Conservation (phyloP, 805 yeast species). For the Starmera dryadoides region DNA sequence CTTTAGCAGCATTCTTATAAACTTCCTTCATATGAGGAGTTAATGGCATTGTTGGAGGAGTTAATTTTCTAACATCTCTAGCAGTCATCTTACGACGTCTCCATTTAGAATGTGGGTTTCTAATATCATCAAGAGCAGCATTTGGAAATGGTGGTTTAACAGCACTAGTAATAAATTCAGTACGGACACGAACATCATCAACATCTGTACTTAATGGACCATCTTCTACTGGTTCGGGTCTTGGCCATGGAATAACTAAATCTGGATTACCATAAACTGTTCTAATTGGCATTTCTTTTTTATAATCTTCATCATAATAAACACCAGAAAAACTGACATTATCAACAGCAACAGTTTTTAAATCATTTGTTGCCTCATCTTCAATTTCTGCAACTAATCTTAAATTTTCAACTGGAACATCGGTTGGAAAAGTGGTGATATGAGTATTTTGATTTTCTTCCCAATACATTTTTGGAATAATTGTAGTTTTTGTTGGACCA, state of each 20-base stretch:
- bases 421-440: slow-evolving; percentile 60
- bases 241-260: slow-evolving; percentile 85
- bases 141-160: slow-evolving; percentile 63
- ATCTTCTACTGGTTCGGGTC: slow-evolving; percentile 51
- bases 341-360: slow-evolving; percentile 73
- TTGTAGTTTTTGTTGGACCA: slow-evolving; percentile 53
- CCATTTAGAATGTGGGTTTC: slow-evolving; percentile 69
- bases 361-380: slow-evolving; percentile 51
- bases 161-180: slow-evolving; percentile 64
- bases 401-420: slow-evolving; percentile 52
- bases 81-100: slow-evolving; percentile 58
- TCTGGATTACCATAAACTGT: slow-evolving; percentile 63
- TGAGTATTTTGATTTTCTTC: slow-evolving; percentile 64
- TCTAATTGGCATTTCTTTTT: slow-evolving; percentile 69
- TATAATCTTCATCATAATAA: slow-evolving; percentile 69
- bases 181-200: slow-evolving; percentile 56
- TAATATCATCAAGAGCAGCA: slow-evolving; percentile 57
- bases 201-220: slow-evolving; percentile 51
- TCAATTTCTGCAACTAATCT: slow-evolving; percentile 74
- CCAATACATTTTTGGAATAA: slow-evolving; percentile 73
- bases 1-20: slow-evolving; percentile 39
- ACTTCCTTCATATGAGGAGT: slow-evolving; percentile 55
- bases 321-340: slow-evolving; percentile 58
- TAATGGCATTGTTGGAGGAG: slow-evolving; percentile 73
- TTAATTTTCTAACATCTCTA: slow-evolving; percentile 51